A percentile compares a stretch with the other conserved stretches of the same genome.
Conservation (phyloP, 352 stramenopile genomes). For the Pythium guiyangense region DNA sequence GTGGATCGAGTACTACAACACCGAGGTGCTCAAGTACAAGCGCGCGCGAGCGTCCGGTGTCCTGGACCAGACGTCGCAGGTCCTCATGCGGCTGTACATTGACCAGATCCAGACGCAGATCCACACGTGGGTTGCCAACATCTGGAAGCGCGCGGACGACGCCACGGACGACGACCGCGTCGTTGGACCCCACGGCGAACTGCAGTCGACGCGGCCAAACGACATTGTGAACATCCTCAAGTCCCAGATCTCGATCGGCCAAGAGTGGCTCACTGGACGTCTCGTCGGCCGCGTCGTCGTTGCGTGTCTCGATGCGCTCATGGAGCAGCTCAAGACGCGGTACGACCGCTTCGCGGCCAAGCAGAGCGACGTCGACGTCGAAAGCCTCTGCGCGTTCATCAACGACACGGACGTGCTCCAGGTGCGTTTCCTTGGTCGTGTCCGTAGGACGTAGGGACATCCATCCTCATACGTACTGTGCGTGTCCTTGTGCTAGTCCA, state of each 20-base stretch:
- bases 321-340: slow-evolving; percentile 68
- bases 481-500: too few relatives aligned
- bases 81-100: slow-evolving; percentile 72
- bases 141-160: slow-evolving; percentile 54
- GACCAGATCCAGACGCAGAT: slow-evolving; percentile 78
- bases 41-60: slow-evolving; percentile 60
- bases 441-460: too few relatives aligned
- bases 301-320: slow-evolving; percentile 63
- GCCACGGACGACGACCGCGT: slow-evolving; percentile 49
- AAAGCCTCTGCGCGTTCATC: slow-evolving; percentile 81
- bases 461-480: too few relatives aligned
- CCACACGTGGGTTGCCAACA: slow-evolving; percentile 80
- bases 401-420: slow-evolving; percentile 82
- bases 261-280: slow-evolving; percentile 72
- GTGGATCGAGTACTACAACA: slow-evolving; percentile 89
- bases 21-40: slow-evolving; percentile 83
- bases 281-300: slow-evolving; percentile 65
- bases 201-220: slow-evolving; percentile 76
- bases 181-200: slow-evolving; percentile 47
- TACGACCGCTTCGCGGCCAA: slow-evolving; percentile 50
- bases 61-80: slow-evolving; percentile 61
- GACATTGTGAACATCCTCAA: slow-evolving; percentile 88
- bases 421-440: too few relatives aligned
- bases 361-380: slow-evolving; percentile 47
- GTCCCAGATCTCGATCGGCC: slow-evolving; percentile 79